Conservation (phyloP, 352 stramenopile genomes). For the Globisporangium paroecandrum region DNA sequence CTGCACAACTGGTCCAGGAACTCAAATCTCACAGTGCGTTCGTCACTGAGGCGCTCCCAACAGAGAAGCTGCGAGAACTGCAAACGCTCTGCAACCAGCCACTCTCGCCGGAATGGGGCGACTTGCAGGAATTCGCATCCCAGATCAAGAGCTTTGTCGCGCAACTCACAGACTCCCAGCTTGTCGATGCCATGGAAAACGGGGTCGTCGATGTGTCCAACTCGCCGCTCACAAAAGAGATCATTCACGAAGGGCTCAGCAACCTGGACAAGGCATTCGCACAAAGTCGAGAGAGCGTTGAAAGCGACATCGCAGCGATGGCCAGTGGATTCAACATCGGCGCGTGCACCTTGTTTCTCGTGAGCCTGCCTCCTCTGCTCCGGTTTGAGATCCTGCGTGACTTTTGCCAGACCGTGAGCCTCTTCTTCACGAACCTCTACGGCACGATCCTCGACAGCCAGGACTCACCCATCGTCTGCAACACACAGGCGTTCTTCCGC, state of each 20-base stretch:
- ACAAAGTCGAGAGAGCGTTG: constrained; percentile 27
- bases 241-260: constrained; percentile 22
- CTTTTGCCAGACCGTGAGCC: constrained; percentile 38
- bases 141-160: background rate
- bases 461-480: constrained; percentile 7
- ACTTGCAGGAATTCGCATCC: background rate
- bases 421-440: constrained; percentile 46
- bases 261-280: constrained; percentile 25
- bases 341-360: constrained; percentile 1
- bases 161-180: background rate
- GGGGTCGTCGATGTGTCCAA: constrained; percentile 25
- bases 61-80: constrained; percentile 7
- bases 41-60: constrained; percentile 10
- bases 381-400: constrained; percentile 45
- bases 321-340: constrained; percentile 18
- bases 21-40: background rate
- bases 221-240: constrained; percentile 26
- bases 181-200: background rate
- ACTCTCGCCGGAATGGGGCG: background rate
- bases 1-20: background rate
- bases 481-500: constrained; percentile 12
- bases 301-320: constrained; percentile 25
- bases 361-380: constrained; percentile 32
- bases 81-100: background rate
- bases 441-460: constrained; percentile 24